phyloP scores from a whole-genome alignment of 768 basidiomycete species.

The Hemileccinum impolitum region DNA sequence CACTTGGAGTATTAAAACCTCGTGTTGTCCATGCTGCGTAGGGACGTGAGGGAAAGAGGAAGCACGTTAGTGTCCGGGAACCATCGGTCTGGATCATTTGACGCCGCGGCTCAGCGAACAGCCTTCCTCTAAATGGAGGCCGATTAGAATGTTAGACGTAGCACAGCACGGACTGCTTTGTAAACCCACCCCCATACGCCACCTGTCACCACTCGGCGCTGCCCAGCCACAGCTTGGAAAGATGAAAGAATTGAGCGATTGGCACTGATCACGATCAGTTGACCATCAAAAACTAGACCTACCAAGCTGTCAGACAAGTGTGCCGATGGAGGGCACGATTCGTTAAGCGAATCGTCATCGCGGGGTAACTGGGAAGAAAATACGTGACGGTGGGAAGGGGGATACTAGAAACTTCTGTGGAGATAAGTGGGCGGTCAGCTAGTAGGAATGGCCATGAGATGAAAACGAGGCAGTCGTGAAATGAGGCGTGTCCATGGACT shows the following conservation, averaged over 20 bases:
- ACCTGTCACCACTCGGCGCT: conserved; percentile 3
- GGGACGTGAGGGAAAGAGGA: conserved; percentile 26
- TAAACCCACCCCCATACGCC: conserved; percentile 8
- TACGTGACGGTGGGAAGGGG: conserved; percentile 1
- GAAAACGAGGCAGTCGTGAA: conserved; percentile 23
- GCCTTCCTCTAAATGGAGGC: conserved; percentile 30
- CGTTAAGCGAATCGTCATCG: conserved; percentile 16
- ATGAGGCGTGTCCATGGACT: conserved; percentile 18
- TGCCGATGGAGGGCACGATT: not conserved
- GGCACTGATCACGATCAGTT: conserved; percentile 3
- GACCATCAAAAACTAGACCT: conserved; percentile 5
- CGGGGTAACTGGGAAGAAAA: conserved; percentile 17
- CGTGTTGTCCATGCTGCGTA: conserved; percentile 34
- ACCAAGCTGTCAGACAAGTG: conserved; percentile 2
- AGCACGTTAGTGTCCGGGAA: conserved; percentile 26
- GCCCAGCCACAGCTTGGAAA: conserved; percentile 20
- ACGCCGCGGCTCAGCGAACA: conserved; percentile 32
- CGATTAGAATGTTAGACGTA: conserved; percentile 27
- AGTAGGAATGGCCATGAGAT: conserved; percentile 13
- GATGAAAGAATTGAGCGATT: conserved; percentile 11
- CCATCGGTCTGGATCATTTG: conserved; percentile 31
- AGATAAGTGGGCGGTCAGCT: conserved; percentile 11
- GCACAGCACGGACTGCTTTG: conserved; percentile 26
- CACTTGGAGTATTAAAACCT: conserved; percentile 30
- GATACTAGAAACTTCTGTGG: conserved; percentile 16